phyloP scores from a whole-genome alignment of 805 yeast species.

The Myxozyma neglecta region DNA sequence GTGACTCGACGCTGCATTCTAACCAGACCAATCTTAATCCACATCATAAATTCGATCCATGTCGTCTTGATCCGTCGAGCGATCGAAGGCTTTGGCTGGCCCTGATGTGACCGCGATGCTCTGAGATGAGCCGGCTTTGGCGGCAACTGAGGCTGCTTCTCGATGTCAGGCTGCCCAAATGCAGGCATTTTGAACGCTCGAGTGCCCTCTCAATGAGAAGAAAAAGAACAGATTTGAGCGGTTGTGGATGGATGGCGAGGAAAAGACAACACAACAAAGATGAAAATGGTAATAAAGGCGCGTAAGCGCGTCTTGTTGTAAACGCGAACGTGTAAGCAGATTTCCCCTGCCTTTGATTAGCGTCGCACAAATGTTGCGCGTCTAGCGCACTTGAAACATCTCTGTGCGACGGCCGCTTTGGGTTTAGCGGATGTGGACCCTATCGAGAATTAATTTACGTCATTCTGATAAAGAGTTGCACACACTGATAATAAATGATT shows the following conservation, averaged over 20 bases:
- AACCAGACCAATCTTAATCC: conserved; percentile 19
- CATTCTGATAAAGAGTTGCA: neutral
- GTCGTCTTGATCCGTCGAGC: conserved; percentile 5
- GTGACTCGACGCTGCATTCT: conserved; percentile 15
- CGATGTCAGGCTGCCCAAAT: neutral
- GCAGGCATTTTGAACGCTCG: neutral
- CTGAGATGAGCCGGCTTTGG: neutral
- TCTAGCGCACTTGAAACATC: neutral
- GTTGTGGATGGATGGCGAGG: too few species aligned
- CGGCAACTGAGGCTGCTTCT: neutral
- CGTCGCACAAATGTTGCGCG: neutral
- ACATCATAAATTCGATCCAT: conserved; percentile 20
- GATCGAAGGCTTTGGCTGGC: neutral
- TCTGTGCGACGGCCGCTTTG: neutral
- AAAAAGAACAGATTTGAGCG: too few species aligned
- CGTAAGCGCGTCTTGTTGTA: too few species aligned
- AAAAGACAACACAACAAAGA: too few species aligned
- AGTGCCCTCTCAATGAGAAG: neutral
- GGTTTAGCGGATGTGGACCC: too few species aligned
- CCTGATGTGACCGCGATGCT: neutral
- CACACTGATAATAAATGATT: neutral
- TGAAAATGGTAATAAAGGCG: too few species aligned
- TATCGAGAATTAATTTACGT: neutral
- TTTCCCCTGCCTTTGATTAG: neutral
- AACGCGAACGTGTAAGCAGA: neutral